Percentiles rank a stretch among this genome's conserved stretches.
These are phyloP conservation scores for Glarea lozoyensis DNA, from an alignment of 495 filamentous ascomycete genomes.

Conservation along the genomic window DNA sequence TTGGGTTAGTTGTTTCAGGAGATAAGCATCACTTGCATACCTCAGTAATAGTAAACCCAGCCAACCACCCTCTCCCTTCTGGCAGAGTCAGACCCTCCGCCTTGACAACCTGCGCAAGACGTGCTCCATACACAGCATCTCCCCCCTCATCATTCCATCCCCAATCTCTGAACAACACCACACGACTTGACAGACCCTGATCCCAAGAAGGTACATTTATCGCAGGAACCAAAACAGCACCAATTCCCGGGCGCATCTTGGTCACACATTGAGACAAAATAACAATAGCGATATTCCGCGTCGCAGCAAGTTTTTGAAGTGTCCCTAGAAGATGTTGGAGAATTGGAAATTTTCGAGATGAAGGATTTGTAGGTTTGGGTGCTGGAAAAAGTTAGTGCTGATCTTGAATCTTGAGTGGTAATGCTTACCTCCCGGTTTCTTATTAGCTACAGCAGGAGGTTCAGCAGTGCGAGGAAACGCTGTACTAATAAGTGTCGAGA, in stretches of 20 bases:
- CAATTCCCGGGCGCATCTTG: conserved; percentile 37
- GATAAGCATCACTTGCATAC: conserved; percentile 2
- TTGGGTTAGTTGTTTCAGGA: neutral
- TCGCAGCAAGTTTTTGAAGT: conserved; percentile 45
- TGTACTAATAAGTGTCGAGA: conserved; percentile 48
- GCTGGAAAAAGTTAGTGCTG: conserved; percentile 14
- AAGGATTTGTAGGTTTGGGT: conserved; percentile 40
- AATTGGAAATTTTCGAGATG: conserved; percentile 53
- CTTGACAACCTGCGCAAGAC: conserved; percentile 16
- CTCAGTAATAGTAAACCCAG: conserved; percentile 14
- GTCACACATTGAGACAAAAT: conserved; percentile 53
- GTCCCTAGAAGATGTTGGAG: conserved; percentile 36
- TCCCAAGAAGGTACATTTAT: conserved; percentile 55
- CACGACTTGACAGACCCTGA: conserved; percentile 40
- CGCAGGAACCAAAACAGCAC: conserved; percentile 46
- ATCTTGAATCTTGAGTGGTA: conserved; percentile 11
- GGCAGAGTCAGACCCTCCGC: conserved; percentile 14
- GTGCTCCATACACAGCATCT: conserved; percentile 5
- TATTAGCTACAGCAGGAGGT: conserved; percentile 10
- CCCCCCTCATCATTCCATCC: conserved; percentile 17
- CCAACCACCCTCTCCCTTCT: conserved; percentile 2
- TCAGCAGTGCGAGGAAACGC: conserved; percentile 47
- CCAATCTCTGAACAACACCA: conserved; percentile 56
- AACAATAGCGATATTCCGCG: conserved; percentile 47
- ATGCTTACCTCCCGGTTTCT: conserved; percentile 10